Evolutionary conservation across 2,329 filamentous ascomycete species (phyloP), one percentile per base, ranked within the genome.

Genomic region (Amauroascus niger): DNA sequence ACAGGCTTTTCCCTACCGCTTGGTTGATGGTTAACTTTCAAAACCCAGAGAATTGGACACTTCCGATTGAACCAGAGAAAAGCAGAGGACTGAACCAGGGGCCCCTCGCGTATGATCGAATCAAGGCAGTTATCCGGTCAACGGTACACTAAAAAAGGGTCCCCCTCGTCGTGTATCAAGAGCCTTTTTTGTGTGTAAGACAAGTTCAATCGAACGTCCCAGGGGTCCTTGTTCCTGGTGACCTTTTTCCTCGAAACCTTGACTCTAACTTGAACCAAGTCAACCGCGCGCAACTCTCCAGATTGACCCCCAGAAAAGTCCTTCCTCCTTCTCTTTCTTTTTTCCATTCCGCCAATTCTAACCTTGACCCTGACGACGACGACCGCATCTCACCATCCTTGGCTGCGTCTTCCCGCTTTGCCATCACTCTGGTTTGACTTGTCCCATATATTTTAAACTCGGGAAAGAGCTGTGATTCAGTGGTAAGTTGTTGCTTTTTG

Each of bases 81-180:
- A 22, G 20, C 9, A 35, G 3, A n/a, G n/a, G n/a, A n/a, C n/a
- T n/a, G n/a, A n/a, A n/a, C n/a, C n/a, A n/a, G n/a, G n/a, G n/a
- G n/a, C n/a, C n/a, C n/a, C 20, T 24, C 47, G 47, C 35, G 48
- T 50, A 32, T 43, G 48, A 33, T 33, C 24, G 35, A 41, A 50
- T 48, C 45, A 22, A 50, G 24, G 16, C 47, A 24, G 13, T 28
- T 32, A 33, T 41, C 48, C 48, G 48, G 40, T 41, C 26, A 33
- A 40, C 20, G 48, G 48, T 50, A 50, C 48, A 50, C 48, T 50
- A 50, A 40, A 18, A 50, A 28, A n/a, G n/a, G n/a, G n/a, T n/a
- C n/a, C n/a, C 37, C n/a, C 18, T 40, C 35, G 4, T 50, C 48
- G 37, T 50, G 48, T 50, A 43, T 50, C 48, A 50, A 50, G 28